Evolutionary conservation across 306 rosid species (phyloP).

Genomic region (Herpetospermum pedunculosum): DNA sequence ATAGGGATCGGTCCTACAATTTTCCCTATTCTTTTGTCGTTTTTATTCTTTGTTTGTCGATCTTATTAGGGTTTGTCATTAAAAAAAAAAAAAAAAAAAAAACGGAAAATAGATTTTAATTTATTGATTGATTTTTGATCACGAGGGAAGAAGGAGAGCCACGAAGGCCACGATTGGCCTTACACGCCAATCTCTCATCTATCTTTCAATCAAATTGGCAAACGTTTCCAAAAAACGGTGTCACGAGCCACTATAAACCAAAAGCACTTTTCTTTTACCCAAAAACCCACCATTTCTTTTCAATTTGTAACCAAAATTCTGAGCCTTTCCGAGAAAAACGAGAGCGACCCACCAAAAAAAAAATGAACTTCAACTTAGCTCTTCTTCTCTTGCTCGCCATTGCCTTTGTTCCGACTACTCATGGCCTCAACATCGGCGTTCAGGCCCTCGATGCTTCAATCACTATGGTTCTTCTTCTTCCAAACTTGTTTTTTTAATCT

Average conservation of each 20-base stretch:
- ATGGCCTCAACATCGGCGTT: conserved; percentile 67
- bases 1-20: too few species aligned
- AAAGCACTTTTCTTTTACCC: conserved; percentile 5
- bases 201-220: not conserved
- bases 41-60: too few species aligned
- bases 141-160: not conserved
- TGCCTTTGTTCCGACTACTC: conserved; percentile 11
- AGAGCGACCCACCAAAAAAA: not conserved
- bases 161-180: not conserved
- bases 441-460: conserved; percentile 47
- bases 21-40: too few species aligned
- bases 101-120: not conserved
- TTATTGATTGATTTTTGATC: not conserved
- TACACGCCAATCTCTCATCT: not conserved
- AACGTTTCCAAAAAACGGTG: conserved; percentile 9
- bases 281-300: not conserved
- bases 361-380: conserved; percentile 10
- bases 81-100: not conserved
- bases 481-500: too few species aligned
- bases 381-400: conserved; percentile 15
- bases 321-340: not conserved
- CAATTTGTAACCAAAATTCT: not conserved
- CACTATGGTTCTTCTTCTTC: conserved; percentile 26
- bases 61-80: too few species aligned
- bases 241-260: conserved; percentile 26